phyloP scores from a whole-genome alignment of 2,329 filamentous ascomycete species.

The Diaporthe helianthi region DNA sequence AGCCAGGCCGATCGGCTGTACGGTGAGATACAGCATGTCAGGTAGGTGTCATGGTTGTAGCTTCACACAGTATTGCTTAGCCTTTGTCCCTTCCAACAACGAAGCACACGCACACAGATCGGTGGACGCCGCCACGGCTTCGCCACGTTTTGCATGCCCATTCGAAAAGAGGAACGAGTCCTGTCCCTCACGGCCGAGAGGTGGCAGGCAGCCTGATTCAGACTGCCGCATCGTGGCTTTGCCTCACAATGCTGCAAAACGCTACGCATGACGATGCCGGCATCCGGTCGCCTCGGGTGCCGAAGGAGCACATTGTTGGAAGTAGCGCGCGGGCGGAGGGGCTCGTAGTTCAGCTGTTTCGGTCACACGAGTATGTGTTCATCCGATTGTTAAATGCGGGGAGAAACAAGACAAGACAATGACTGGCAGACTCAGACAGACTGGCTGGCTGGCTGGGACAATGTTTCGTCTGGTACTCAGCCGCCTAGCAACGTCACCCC shows the following conservation, averaged over 20 bases:
- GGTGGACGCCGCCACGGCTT: not conserved
- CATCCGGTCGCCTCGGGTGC: not conserved
- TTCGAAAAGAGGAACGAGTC: not conserved
- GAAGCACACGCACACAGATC: not conserved
- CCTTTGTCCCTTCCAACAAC: not conserved
- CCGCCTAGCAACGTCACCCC: conserved; percentile 1
- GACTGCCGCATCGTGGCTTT: not conserved
- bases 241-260: not conserved
- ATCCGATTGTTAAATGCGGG: not conserved
- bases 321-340: not conserved
- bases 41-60: not conserved
- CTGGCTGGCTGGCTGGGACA: conserved; percentile 1
- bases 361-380: not conserved
- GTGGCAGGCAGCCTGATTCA: not conserved
- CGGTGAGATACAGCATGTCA: not conserved
- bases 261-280: not conserved
- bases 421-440: not conserved
- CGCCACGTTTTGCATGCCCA: not conserved
- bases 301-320: no score
- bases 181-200: conserved; percentile 10
- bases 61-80: not conserved
- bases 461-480: conserved; percentile 9
- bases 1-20: not conserved
- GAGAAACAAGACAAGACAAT: not conserved
- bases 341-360: not conserved